Evolutionary conservation across 2,329 filamentous ascomycete species (phyloP).

Genomic region (Fusarium austroafricanum): DNA sequence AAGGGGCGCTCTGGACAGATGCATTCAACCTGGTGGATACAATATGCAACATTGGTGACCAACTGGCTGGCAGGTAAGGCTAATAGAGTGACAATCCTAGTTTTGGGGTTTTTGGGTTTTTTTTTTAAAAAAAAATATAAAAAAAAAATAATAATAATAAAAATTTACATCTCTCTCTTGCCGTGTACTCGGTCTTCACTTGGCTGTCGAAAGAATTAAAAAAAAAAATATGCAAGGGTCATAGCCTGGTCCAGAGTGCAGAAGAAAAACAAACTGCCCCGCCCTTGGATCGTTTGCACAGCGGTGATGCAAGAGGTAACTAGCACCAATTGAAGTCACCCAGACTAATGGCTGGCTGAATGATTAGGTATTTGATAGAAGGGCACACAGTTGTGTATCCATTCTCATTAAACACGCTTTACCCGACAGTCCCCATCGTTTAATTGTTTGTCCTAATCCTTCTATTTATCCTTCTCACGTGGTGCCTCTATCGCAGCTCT

Average conservation of each 20-base stretch:
- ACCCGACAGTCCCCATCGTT: background rate
- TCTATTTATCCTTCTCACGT: background rate
- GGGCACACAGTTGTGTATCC: background rate
- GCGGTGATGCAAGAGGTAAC: slow-evolving; percentile 30
- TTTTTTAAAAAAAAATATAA: too few species aligned
- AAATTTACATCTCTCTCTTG: background rate
- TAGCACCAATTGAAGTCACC: slow-evolving; percentile 3
- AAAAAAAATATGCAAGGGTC: slow-evolving; percentile 22
- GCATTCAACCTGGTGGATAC: slow-evolving; percentile 24
- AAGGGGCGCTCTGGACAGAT: background rate
- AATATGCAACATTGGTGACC: slow-evolving; percentile 22
- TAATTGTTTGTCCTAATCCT: background rate
- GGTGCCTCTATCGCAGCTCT: slow-evolving; percentile 1
- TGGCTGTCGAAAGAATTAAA: slow-evolving; percentile 11
- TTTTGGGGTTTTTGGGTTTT: background rate
- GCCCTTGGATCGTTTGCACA: slow-evolving; percentile 18
- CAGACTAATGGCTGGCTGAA: slow-evolving; percentile 25
- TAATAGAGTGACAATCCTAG: slow-evolving; percentile 9
- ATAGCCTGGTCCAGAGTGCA: slow-evolving; percentile 5
- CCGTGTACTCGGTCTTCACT: slow-evolving; percentile 1
- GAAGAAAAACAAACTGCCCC: slow-evolving; percentile 27
- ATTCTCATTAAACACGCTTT: background rate
- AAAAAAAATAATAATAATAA: too few species aligned
- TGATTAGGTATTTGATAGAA: background rate
- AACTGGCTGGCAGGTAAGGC: slow-evolving; percentile 14